A percentile compares a stretch with the other conserved stretches of the same genome.
Evolutionary conservation across 1,139 yeast species (phyloP).

Genomic region (Sugiyamaella castrensis): DNA sequence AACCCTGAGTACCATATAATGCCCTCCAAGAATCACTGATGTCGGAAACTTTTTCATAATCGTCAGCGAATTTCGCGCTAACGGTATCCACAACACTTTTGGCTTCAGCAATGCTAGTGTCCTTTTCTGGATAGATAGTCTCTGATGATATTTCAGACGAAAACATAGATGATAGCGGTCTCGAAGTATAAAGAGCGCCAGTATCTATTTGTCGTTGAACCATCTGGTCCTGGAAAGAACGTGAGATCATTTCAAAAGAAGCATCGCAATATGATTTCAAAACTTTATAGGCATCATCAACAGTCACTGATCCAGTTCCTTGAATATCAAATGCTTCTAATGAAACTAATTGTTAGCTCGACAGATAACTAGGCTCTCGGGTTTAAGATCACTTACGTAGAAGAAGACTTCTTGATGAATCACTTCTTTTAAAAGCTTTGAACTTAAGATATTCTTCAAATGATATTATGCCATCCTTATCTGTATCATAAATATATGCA

Average conservation of each 20-base stretch:
- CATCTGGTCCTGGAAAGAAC: conserved; percentile 6
- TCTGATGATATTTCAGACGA: conserved; percentile 8
- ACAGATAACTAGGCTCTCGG: too few relatives aligned
- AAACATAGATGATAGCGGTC: conserved; percentile 17
- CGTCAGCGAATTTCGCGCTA: too few relatives aligned
- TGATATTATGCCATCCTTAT: conserved; percentile 28
- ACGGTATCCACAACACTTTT: neutral
- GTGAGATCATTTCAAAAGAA: neutral
- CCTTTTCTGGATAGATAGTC: neutral
- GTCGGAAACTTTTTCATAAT: too few relatives aligned
- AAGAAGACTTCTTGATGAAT: neutral
- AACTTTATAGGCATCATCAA: conserved; percentile 8
- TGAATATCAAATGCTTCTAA: conserved; percentile 14
- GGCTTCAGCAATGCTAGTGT: neutral
- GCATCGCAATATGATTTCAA: conserved; percentile 11
- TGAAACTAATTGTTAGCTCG: conserved; percentile 3
- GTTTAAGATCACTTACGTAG: conserved; percentile 2
- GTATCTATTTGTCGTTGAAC: conserved; percentile 3
- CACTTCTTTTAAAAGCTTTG: conserved; percentile 1
- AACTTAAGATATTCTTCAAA: conserved; percentile 25
- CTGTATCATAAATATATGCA: conserved; percentile 23
- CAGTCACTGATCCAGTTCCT: conserved; percentile 6
- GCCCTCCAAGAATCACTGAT: too few relatives aligned
- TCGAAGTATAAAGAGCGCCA: conserved; percentile 11
- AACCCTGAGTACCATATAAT: too few relatives aligned